A percentile compares a stretch with the other conserved stretches of the same genome.
These are phyloP conservation scores for Metschnikowia lunata DNA, from an alignment of 805 yeast species.

Conservation along the genomic window DNA sequence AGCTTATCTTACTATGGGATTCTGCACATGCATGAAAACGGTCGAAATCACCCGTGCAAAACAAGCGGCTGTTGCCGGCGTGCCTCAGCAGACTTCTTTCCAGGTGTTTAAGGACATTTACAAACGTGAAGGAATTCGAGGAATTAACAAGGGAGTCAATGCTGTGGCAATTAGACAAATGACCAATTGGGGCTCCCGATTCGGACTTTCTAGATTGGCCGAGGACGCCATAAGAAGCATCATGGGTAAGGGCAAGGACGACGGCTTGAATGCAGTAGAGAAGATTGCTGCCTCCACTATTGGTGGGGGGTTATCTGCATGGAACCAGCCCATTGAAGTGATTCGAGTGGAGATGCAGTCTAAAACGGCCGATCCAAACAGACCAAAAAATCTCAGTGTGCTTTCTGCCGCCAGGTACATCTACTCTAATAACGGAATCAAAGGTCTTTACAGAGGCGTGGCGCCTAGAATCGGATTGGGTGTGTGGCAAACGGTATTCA, in stretches of 20 bases:
- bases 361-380: conserved; percentile 86
- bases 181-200: conserved; percentile 99
- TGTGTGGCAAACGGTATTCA: conserved; percentile 97
- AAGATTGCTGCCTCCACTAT: conserved; percentile 80
- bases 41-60: conserved; percentile 93
- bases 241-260: conserved; percentile 53
- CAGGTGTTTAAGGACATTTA: conserved; percentile 84
- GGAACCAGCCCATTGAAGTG: conserved; percentile 99
- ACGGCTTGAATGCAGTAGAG: conserved; percentile 67
- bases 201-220: conserved; percentile 87
- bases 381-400: conserved; percentile 88
- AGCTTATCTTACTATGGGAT: conserved; percentile 94
- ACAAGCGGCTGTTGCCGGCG: conserved; percentile 63
- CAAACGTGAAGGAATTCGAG: conserved; percentile 81
- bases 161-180: conserved; percentile 98
- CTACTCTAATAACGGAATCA: conserved; percentile 74
- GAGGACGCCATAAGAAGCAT: conserved; percentile 73
- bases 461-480: conserved; percentile 96
- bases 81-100: conserved; percentile 63
- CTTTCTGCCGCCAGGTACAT: conserved; percentile 75
- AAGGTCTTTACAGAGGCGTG: conserved; percentile 93
- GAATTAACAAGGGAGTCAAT: conserved; percentile 96
- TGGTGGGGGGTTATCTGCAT: conserved; percentile 97
- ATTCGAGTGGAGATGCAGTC: conserved; percentile 98
- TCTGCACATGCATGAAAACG: conserved; percentile 98